Base-by-base conservation (phyloP, 2,329 filamentous ascomycete species). In the Thermomyces lanuginosus region DNA sequence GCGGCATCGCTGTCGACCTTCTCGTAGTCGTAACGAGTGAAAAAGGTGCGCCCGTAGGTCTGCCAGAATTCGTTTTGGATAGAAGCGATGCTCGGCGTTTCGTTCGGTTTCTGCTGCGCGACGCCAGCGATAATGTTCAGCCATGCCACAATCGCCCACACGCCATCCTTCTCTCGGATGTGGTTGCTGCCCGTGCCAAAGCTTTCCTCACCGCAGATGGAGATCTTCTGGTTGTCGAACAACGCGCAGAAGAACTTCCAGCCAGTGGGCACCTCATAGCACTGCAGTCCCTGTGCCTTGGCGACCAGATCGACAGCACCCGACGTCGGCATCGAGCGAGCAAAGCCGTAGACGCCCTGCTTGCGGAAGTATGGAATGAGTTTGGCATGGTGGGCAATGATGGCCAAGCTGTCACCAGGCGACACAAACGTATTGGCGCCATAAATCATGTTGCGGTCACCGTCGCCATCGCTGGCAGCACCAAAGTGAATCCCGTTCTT, bases 361-460 rank as follows among this genome's bases (percentile, higher is more conserved):
- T 89, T 84, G 67, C 86, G 76, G 72, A 98, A 98, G 64, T 92
- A 98, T 32, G 89, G 89, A 46, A 98, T 98, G 34, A 92, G 72
- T 44, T 92, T 72, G 41, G 89, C 83, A 53, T 98, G 77, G 64
- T 98, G 89, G 25, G 89, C 83, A 48, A 98, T 98, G 53, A 98
- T 98, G 48, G 89, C 89, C 45, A 98, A 66, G 46, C 82, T 92
- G 64, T 98, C 89, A 49, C 89, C 89, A 5, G 89, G 89, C 5
- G 86, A 95, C 35, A 98, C 89, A 49, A 98, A 98, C 22, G 78
- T 74, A 47, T 91, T 86, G 40, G 86, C 84, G 36, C 89, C 89
- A 60, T 98, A 98, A 50, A 98, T 98, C 89, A 98, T 98, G 72
- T 98, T 98, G 44, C 89, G 80, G 64, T 98, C 89, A 46, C 89